phyloP scores from a whole-genome alignment of 2,329 filamentous ascomycete species.

The Penicillium sp. region DNA sequence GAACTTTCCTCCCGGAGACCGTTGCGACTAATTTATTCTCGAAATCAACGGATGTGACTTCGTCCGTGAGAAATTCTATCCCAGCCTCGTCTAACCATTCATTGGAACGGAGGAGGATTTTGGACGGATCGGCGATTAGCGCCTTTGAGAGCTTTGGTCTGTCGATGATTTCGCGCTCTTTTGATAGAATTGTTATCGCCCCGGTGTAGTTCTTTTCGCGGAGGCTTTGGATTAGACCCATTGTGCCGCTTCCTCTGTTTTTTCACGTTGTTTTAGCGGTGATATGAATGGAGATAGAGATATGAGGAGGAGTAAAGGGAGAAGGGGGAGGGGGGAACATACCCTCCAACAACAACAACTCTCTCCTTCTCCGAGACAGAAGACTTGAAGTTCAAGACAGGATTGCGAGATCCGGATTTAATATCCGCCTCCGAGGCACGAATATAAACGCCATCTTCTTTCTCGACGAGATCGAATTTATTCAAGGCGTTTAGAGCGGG shows the following conservation, averaged over 20 bases:
- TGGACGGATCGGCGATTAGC: slow-evolving; percentile 77
- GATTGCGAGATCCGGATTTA: slow-evolving; percentile 73
- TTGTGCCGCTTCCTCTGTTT: slow-evolving; percentile 73
- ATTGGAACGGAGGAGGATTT: slow-evolving; percentile 75
- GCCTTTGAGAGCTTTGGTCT: slow-evolving; percentile 95
- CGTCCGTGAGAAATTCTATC: slow-evolving; percentile 60
- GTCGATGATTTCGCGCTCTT: slow-evolving; percentile 86
- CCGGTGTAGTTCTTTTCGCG: slow-evolving; percentile 81
- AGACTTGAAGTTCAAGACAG: slow-evolving; percentile 77
- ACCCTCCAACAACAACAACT: slow-evolving; percentile 80
- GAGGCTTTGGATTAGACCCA: slow-evolving; percentile 81
- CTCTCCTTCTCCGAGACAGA: slow-evolving; percentile 58
- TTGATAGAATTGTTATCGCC: slow-evolving; percentile 78
- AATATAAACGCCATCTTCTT: slow-evolving; percentile 82
- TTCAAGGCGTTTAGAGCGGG: slow-evolving; percentile 86
- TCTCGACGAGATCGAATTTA: slow-evolving; percentile 79
- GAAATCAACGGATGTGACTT: slow-evolving; percentile 79
- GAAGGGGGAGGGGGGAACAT: slow-evolving; percentile 27
- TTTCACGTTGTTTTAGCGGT: too few species aligned
- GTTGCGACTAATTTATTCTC: slow-evolving; percentile 73
- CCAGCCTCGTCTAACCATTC: slow-evolving; percentile 73
- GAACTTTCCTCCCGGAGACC: slow-evolving; percentile 69
- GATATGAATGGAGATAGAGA: background rate
- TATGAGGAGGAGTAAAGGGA: background rate
- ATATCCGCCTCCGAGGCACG: slow-evolving; percentile 77